These are phyloP conservation scores for Kluyveromyces starmeri DNA, from an alignment of 805 yeast genomes.

Conservation along the genomic window DNA sequence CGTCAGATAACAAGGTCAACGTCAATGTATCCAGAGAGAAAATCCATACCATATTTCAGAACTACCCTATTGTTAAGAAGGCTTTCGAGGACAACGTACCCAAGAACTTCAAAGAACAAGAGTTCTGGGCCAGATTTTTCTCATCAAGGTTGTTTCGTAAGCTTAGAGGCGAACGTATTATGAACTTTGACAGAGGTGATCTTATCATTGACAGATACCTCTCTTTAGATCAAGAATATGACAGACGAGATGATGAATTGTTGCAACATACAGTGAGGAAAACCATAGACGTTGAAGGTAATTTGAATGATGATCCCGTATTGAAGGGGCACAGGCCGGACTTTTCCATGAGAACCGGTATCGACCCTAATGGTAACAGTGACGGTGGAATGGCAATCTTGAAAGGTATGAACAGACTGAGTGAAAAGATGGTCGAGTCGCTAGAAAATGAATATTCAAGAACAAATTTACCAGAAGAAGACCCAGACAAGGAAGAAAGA, in stretches of 20 bases:
- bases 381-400: constrained; percentile 66
- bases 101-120: constrained; percentile 68
- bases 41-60: constrained; percentile 80
- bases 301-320: constrained; percentile 71
- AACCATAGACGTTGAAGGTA: constrained; percentile 72
- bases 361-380: constrained; percentile 40
- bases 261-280: constrained; percentile 47
- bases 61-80: constrained; percentile 81
- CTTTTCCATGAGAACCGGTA: constrained; percentile 67
- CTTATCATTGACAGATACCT: constrained; percentile 77
- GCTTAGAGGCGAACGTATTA: constrained; percentile 79
- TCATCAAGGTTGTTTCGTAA: constrained; percentile 81
- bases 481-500: constrained; percentile 31
- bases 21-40: constrained; percentile 87
- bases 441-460: constrained; percentile 37
- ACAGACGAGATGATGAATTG: constrained; percentile 35
- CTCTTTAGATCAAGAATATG: constrained; percentile 54
- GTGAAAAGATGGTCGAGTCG: constrained; percentile 68
- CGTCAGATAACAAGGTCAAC: constrained; percentile 86
- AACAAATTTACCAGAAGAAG: constrained; percentile 29
- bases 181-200: constrained; percentile 72
- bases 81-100: constrained; percentile 93
- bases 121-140: constrained; percentile 94
- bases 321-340: constrained; percentile 77
- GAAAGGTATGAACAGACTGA: constrained; percentile 81